Evolutionary conservation across 306 rosid species (phyloP).

Genomic region (Malus domestica): ASM211411v1 NC_041798.1:12532501-12533000

Average conservation of each 20-base stretch:
- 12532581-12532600: background rate
- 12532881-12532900: too few species aligned
- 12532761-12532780: slow-evolving; percentile 63
- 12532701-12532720: slow-evolving; percentile 54
- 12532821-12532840: too few species aligned
- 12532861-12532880: background rate
- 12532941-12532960: background rate
- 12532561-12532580: slow-evolving; percentile 22
- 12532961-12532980: background rate
- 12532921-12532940: background rate
- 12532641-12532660: background rate
- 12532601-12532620: slow-evolving; percentile 3
- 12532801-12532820: too few species aligned
- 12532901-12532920: background rate
- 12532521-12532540: slow-evolving; percentile 64
- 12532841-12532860: background rate
- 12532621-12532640: background rate
- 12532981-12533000: background rate
- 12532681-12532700: slow-evolving; percentile 47
- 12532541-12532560: slow-evolving; percentile 55
- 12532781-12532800: background rate
- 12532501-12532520: slow-evolving; percentile 66
- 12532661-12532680: slow-evolving; percentile 10
- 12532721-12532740: slow-evolving; percentile 54
- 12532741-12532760: slow-evolving; percentile 59